A percentile compares a stretch with the other conserved stretches of the same genome.
phyloP scores from a whole-genome alignment of 352 stramenopile genomes.

The Globisporangium solare region DNA sequence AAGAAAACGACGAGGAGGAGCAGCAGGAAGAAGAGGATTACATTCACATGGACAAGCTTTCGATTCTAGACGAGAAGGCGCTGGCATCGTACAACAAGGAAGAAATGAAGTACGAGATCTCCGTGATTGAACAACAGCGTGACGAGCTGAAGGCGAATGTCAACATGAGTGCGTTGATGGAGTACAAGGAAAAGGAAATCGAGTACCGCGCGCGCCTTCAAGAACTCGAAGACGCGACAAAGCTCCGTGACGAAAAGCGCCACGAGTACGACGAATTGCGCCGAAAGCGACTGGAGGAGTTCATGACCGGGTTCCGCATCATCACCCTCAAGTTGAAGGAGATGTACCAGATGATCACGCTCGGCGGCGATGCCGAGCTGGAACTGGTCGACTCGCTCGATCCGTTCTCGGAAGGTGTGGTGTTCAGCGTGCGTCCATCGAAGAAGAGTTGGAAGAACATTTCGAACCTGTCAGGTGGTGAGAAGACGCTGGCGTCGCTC shows the following conservation, averaged over 20 bases:
- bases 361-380: constrained; percentile 97
- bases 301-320: constrained; percentile 98
- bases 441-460: constrained; percentile 99
- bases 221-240: constrained; percentile 95
- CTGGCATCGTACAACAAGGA: constrained; percentile 89
- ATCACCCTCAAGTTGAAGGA: constrained; percentile 99
- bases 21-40: constrained; percentile 31
- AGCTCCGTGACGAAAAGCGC: constrained; percentile 88
- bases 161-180: constrained; percentile 89
- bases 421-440: constrained; percentile 98
- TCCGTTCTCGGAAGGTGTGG: constrained; percentile 98
- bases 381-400: constrained; percentile 99
- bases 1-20: constrained; percentile 22
- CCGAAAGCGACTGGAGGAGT: constrained; percentile 96
- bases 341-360: constrained; percentile 99
- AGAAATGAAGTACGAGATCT: constrained; percentile 93
- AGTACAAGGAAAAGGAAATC: constrained; percentile 93
- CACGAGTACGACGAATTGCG: constrained; percentile 96
- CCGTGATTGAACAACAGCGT: constrained; percentile 89
- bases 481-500: constrained; percentile 98
- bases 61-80: constrained; percentile 64
- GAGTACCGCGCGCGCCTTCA: constrained; percentile 92
- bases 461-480: constrained; percentile 97
- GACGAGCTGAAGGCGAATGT: constrained; percentile 93
- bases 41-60: constrained; percentile 49